These are phyloP conservation scores for Microsporum audouinii DNA, from an alignment of 2,329 filamentous ascomycete species.

Conservation along the genomic window DNA sequence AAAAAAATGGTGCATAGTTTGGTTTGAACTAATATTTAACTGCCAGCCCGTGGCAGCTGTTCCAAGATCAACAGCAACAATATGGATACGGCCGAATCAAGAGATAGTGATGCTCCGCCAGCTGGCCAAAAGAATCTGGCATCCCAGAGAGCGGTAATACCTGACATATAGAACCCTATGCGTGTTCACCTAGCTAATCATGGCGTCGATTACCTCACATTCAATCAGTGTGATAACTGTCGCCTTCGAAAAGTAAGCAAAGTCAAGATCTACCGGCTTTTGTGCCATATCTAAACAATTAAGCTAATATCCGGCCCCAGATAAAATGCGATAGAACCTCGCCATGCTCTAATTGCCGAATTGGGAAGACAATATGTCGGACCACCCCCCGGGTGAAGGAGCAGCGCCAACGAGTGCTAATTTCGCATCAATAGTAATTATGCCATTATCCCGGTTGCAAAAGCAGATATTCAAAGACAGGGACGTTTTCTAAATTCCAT, in stretches of 20 bases:
- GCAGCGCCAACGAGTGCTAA: slow-evolving; percentile 15
- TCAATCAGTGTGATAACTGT: slow-evolving; percentile 14
- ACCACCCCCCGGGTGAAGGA: slow-evolving; percentile 14
- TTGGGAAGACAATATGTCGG: slow-evolving; percentile 10
- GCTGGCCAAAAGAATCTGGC: not conserved
- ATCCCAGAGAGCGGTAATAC: slow-evolving; percentile 3
- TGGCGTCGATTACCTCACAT: not conserved
- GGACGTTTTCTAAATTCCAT: slow-evolving; percentile 8
- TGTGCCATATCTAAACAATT: not conserved
- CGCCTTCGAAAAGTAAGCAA: slow-evolving; percentile 13
- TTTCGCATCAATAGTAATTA: slow-evolving; percentile 16
- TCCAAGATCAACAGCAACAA: not conserved
- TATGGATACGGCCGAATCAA: slow-evolving; percentile 2
- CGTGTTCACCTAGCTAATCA: not conserved
- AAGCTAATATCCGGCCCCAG: slow-evolving; percentile 7
- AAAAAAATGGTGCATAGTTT: not conserved
- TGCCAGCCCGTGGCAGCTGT: not conserved
- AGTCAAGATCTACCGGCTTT: not conserved
- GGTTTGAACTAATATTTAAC: not conserved
- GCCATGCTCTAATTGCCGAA: slow-evolving; percentile 15
- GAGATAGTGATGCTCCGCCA: not conserved
- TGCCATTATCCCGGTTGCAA: not conserved
- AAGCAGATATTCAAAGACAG: too few species aligned
- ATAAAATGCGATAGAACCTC: slow-evolving; percentile 16
- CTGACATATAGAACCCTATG: not conserved